A percentile compares a stretch with the other conserved stretches of the same genome.
Evolutionary conservation across 495 filamentous ascomycete species (phyloP).

Genomic region (Sordaria brevicollis): DNA sequence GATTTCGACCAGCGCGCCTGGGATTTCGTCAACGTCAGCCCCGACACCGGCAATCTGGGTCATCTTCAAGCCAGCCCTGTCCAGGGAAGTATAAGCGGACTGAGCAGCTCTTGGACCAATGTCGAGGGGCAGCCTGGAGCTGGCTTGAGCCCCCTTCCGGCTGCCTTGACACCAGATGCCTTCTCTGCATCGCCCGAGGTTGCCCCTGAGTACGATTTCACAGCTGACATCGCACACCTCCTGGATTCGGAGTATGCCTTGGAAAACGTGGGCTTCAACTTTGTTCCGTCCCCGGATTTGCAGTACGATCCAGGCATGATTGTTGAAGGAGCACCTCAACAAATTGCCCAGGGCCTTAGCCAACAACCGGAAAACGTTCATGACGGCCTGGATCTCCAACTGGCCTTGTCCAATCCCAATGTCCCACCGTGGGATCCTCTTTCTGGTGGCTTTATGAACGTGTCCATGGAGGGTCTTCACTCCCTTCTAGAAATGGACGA

Average conservation of each 20-base stretch:
- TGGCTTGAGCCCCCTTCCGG: neutral
- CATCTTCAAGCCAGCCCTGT: neutral
- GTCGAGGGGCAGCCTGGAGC: neutral
- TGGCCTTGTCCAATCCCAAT: neutral
- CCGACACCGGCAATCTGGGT: neutral
- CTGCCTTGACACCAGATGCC: neutral
- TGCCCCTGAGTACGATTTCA: neutral
- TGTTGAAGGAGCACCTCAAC: neutral
- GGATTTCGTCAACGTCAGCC: neutral
- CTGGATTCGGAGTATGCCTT: neutral
- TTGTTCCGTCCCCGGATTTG: neutral
- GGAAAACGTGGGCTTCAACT: neutral
- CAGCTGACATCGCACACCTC: neutral
- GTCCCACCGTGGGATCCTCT: neutral
- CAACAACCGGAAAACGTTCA: neutral
- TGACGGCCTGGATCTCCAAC: neutral
- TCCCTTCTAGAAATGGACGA: neutral
- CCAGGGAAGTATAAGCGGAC: neutral
- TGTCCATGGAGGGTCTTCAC: neutral
- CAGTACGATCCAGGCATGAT: neutral
- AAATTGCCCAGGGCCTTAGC: neutral
- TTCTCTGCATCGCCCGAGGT: neutral
- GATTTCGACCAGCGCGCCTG: neutral
- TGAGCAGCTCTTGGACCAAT: neutral
- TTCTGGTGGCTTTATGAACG: neutral